Evolutionary conservation across 2,329 filamentous ascomycete genomes (phyloP), one percentile per base, ranked within the genome.

Genomic region (Hymenoscyphus infarciens): DNA sequence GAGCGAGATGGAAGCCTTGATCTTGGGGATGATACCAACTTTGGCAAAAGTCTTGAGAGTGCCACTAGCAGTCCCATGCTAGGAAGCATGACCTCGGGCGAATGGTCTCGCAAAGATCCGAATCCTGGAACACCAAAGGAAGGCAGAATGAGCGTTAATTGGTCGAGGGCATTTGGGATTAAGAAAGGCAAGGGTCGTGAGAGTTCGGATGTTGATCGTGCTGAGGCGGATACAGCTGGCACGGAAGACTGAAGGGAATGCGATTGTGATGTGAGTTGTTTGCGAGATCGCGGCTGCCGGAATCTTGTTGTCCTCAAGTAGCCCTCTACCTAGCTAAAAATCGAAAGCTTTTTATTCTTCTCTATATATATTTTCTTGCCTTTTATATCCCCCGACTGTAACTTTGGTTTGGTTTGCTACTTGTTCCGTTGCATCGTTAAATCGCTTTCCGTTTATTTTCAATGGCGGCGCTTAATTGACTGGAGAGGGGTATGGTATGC

Each of bases 1-100:
- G 83, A 86, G 57, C 80, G 84, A 53, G 83, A 82, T 13, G 86
- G 83, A 70, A 82, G 68, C 52, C 63, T 87, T 60, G 83, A 83
- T 19, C 82, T 84, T 56, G 71, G 80, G 6, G 80, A 77, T 25
- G 83, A 85, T 66, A 80, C 81, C 19, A 67, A 62, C 8, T 72
- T 82, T 19, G 82, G 81, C 8, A 80, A 79, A 58, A 84, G 82
- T 72, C 79, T 80, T 49, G 84, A 87, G 29, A 86, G 83, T 67
- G 77, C 82, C 62, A 77, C 80, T 2, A 84, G 81, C 71, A 86
- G 82, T 70, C 82, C 84, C 1, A 81, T 80, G 8, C 73, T 86
- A n/a, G 83, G 83, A 1, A 78, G 82, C 27, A 76, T 77, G 31
- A 79, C 77, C 68, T 80, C 78, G 29, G 71, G 66, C 5, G 73